Evolutionary conservation across 495 filamentous ascomycete genomes (phyloP), one percentile per base, ranked within the genome.

Genomic region (Penicillium canescens): DNA sequence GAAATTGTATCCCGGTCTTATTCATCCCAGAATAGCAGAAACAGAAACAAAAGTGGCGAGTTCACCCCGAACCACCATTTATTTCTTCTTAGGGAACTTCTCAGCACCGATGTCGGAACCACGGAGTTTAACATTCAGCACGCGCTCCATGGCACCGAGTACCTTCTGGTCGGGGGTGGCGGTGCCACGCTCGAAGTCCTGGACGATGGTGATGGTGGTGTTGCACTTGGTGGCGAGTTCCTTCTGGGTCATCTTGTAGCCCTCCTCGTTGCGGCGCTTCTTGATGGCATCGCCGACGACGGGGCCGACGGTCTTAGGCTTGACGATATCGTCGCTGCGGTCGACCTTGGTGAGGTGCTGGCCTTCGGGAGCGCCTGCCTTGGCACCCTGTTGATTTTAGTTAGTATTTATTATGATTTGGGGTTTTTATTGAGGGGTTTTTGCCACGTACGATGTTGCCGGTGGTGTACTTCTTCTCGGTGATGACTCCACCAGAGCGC

Each of bases 281-380:
- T 83, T 81, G 82, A 98, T 96, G 21, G 87, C 90, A 52, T 88
- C 82, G 55, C 88, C 92, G 55, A 98, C 91, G 46, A 83, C 77
- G 55, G 75, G 69, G 61, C 92, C 90, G 43, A 97, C 81, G 48
- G 91, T 96, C 73, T 92, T 92, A 61, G 91, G 91, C 78, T 96
- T 96, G 71, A 97, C 85, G 76, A 97, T 96, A 70, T 97, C 94
- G 80, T 98, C 95, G 71, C 85, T 83, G 62, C 94, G 94, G 82
- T 98, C 94, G 69, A 99, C 92, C 80, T 97, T 99, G 40, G 94
- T 98, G 46, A 98, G 81, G 67, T 89, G 91, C 74, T 99, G 94
- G 65, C 94, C 94, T 78, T 98, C 93, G 57, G 78, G 70, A 55
- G 80, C 78, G 43, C 68, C 78, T 55, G 80, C 62, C 66, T 83